phyloP scores from a whole-genome alignment of 805 yeast species.

The Middelhovenomyces tepae region DNA sequence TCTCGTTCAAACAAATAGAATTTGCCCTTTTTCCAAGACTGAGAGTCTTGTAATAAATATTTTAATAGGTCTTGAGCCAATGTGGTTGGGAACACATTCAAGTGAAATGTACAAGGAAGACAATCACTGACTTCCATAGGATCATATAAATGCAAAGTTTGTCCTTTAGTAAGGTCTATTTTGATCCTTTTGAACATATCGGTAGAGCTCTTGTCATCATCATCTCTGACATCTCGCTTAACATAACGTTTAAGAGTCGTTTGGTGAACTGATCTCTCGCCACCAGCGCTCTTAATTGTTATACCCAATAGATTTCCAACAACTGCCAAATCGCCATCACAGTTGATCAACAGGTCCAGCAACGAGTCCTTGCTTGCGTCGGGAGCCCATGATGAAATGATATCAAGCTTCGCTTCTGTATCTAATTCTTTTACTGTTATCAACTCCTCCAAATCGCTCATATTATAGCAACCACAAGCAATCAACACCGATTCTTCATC shows the following conservation, averaged over 20 bases:
- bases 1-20: conserved; percentile 57
- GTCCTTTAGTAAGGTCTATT: conserved; percentile 14
- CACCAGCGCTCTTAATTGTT: conserved; percentile 1
- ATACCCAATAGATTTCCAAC: conserved; percentile 34
- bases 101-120: conserved; percentile 45
- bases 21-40: conserved; percentile 33
- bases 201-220: conserved; percentile 14
- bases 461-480: too few relatives aligned
- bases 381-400: conserved; percentile 35
- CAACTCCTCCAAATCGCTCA: too few relatives aligned
- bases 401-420: conserved; percentile 28
- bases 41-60: conserved; percentile 35
- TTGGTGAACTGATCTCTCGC: conserved; percentile 6
- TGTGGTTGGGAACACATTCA: conserved; percentile 43
- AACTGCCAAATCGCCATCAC: conserved; percentile 42
- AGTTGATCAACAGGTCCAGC: conserved; percentile 43
- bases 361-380: conserved; percentile 33
- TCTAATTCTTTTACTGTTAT: too few relatives aligned
- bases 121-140: conserved; percentile 42
- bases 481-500: too few relatives aligned
- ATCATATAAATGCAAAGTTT: conserved; percentile 37
- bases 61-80: conserved; percentile 39
- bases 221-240: conserved; percentile 8
- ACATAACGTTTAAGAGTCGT: conserved; percentile 10
- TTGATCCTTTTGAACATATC: conserved; percentile 8